Base-by-base conservation (phyloP, 2,329 filamentous ascomycete genomes). In the Tolypocladium tundrense region DNA sequence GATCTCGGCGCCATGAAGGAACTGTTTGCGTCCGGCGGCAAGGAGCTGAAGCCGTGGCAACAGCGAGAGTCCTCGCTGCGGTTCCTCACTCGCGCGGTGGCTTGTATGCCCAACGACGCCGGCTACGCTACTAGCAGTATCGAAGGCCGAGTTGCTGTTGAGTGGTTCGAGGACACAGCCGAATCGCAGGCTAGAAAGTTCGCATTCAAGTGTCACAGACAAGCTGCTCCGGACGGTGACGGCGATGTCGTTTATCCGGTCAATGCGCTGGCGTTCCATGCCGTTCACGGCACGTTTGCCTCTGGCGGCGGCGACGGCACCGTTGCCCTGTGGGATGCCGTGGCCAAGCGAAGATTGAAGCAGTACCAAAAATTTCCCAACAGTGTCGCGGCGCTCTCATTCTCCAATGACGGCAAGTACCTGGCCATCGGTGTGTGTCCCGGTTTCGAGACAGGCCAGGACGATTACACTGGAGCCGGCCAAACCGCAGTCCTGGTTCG, bases 131-230 rank as follows among this genome's bases (percentile, higher is more conserved):
- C 88, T 1, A 90, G 85, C 59, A 92, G 87, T 67, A 99, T 99
- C 67, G 94, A 99, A 70, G 94, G 94, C 5, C 86, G 94, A 65
- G 91, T 99, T 2, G 93, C 92, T 0, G 94, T 99, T 1, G 94
- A 99, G 73, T 97, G 92, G 90, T 97, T 99, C 70, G 94, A 97
- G 69, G 90, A 94, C 19, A 90, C 86, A 6, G 79, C 85, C 48
- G 89, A 93, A 71, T 92, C 89, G 4, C 92, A 97, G 75, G 88
- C 89, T 43, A 84, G 92, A 64, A 97, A 97, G 73, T 99, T 97
- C 72, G 94, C 94, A 16, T 99, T 99, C 83, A 99, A 99, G 74
- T 99, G 94, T 74, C 94, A 99, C 74, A 84, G 94, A 5, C 90
- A 96, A 71, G 81, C 85, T 1, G 80, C 79, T 11, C 74, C 83